Conservation (phyloP, 306 rosid genomes). For the Medicago truncatula region MtrunA17r5.0-ANR NC_053043.1:3926501-3927000, state of each 20-base stretch:
- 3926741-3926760: background rate
- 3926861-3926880: slow-evolving; percentile 74
- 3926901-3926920: slow-evolving; percentile 70
- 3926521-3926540: background rate
- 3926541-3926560: background rate
- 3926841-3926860: slow-evolving; percentile 70
- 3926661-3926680: background rate
- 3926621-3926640: background rate
- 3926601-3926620: background rate
- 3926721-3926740: slow-evolving; percentile 29
- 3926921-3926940: slow-evolving; percentile 58
- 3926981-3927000: background rate
- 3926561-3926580: slow-evolving; percentile 13
- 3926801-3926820: slow-evolving; percentile 76
- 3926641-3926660: slow-evolving; percentile 32
- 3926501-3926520: slow-evolving; percentile 27
- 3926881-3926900: slow-evolving; percentile 70
- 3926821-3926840: slow-evolving; percentile 69
- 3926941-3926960: background rate
- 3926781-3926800: slow-evolving; percentile 66
- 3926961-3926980: slow-evolving; percentile 9
- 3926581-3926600: background rate
- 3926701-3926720: slow-evolving; percentile 38
- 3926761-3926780: slow-evolving; percentile 33
- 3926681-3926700: background rate